phyloP scores from a whole-genome alignment of 106 monocot species.

The Allium sativum region DNA sequence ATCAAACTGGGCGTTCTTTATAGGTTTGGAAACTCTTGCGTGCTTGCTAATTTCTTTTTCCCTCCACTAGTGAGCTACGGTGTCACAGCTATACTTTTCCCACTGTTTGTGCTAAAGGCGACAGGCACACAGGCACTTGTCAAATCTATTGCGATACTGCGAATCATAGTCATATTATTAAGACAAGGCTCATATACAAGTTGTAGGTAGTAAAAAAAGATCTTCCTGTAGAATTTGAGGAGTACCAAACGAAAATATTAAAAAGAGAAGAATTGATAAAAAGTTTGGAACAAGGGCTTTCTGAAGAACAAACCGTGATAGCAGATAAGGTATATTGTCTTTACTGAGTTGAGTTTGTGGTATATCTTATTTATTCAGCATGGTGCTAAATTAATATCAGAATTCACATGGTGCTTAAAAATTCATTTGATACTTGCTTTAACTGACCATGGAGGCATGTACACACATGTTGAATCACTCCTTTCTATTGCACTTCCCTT shows the following conservation, averaged over 20 bases:
- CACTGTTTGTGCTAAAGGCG: too few species aligned
- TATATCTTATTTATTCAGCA: not conserved
- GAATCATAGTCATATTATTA: not conserved
- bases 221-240: conserved; percentile 33
- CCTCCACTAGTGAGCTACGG: too few species aligned
- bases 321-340: conserved; percentile 33
- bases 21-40: conserved; percentile 60
- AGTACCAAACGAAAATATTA: conserved; percentile 15
- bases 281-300: conserved; percentile 36
- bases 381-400: not conserved
- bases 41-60: conserved; percentile 44
- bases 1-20: conserved; percentile 94
- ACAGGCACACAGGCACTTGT: too few species aligned
- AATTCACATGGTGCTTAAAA: not conserved
- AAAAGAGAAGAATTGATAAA: conserved; percentile 22
- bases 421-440: too few species aligned
- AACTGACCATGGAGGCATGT: too few species aligned
- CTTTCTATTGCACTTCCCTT: too few species aligned
- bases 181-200: conserved; percentile 24
- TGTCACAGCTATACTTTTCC: too few species aligned
- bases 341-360: too few species aligned
- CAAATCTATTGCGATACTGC: not conserved
- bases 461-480: too few species aligned
- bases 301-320: conserved; percentile 13
- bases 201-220: conserved; percentile 44